Evolutionary conservation across 2,329 filamentous ascomycete species (phyloP).

Genomic region (Calonectria honghensis): DNA sequence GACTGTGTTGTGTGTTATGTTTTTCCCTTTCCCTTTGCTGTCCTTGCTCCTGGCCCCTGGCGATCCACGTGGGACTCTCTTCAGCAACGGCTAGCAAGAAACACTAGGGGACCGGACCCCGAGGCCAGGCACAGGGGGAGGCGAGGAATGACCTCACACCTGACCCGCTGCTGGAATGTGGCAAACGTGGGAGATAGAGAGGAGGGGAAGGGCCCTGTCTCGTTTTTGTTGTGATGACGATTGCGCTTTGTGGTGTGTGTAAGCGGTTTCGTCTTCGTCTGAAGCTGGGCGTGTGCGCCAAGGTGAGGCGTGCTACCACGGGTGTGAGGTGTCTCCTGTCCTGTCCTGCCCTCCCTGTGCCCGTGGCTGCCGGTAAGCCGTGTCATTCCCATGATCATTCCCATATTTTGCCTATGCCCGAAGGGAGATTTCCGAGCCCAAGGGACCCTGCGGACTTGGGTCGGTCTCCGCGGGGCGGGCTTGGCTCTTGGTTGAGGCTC

Average conservation of each 20-base stretch:
- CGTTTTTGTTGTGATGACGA: constrained; percentile 29
- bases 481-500: constrained; percentile 5
- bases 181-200: constrained; percentile 44
- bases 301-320: neutral
- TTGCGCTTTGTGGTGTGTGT: neutral
- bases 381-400: constrained; percentile 12
- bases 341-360: too few relatives aligned
- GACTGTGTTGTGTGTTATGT: neutral
- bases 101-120: constrained; percentile 16
- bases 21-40: neutral
- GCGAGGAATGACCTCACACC: constrained; percentile 46
- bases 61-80: constrained; percentile 20
- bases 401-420: constrained; percentile 7
- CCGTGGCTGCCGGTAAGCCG: constrained; percentile 19
- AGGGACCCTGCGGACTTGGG: constrained; percentile 5
- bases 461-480: constrained; percentile 9
- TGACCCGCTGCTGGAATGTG: constrained; percentile 48
- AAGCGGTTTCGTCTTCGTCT: constrained; percentile 20
- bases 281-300: neutral
- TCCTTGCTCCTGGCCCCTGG: constrained; percentile 18
- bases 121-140: constrained; percentile 46
- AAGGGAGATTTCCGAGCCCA: constrained; percentile 1
- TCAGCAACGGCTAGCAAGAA: constrained; percentile 28
- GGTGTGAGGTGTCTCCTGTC: neutral
- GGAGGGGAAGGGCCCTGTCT: constrained; percentile 11